Conservation (phyloP, 164 flowering plant genomes). For the Taxillus chinensis region DNA sequence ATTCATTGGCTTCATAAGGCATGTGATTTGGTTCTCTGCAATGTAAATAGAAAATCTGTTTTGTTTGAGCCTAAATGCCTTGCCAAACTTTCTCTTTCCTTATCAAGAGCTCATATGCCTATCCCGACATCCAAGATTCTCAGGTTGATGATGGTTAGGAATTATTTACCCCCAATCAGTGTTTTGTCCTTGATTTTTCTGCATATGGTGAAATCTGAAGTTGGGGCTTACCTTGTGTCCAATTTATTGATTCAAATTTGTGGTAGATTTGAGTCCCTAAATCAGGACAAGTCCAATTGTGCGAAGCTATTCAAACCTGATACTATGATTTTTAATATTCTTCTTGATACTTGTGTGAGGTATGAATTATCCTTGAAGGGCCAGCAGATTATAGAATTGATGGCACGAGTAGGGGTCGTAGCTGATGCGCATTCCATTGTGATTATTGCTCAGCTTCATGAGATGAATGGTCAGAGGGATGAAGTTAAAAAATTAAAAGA, state of each 20-base stretch:
- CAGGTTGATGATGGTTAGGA: conserved; percentile 42
- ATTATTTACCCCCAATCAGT: conserved; percentile 26
- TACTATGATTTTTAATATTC: conserved; percentile 61
- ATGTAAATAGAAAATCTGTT: conserved; percentile 30
- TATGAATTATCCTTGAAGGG: conserved; percentile 51
- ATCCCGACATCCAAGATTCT: conserved; percentile 47
- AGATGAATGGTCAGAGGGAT: conserved; percentile 65
- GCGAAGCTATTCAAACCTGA: conserved; percentile 36
- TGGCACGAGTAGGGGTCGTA: conserved; percentile 46
- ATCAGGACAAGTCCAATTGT: conserved; percentile 9
- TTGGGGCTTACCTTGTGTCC: conserved; percentile 55
- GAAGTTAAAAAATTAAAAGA: conserved; percentile 56
- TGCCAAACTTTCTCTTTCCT: conserved; percentile 40
- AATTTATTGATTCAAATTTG: conserved; percentile 65
- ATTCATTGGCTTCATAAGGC: conserved; percentile 46
- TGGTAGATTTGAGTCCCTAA: conserved; percentile 19
- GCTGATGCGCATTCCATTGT: conserved; percentile 62
- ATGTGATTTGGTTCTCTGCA: conserved; percentile 33
- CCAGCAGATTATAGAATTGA: conserved; percentile 47
- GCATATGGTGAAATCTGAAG: conserved; percentile 69
- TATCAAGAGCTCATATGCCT: conserved; percentile 69
- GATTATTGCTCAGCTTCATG: conserved; percentile 48
- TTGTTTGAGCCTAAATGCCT: conserved; percentile 32
- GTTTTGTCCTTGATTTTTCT: conserved; percentile 33
- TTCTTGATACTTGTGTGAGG: conserved; percentile 65